phyloP scores from a whole-genome alignment of 2,329 filamentous ascomycete species.

The Nothomitra cinnamomea region DNA sequence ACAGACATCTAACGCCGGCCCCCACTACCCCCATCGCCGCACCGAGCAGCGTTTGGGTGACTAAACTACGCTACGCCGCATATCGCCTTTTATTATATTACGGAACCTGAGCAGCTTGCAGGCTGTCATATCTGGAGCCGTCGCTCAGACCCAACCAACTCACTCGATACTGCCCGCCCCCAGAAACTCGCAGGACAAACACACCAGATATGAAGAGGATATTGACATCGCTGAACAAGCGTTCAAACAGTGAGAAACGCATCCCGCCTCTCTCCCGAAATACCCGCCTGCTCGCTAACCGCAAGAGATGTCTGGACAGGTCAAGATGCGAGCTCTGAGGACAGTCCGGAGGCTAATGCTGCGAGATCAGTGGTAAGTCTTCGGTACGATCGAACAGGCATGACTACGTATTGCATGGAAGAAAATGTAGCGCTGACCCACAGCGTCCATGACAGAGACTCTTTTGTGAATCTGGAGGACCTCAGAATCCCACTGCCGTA shows the following conservation, averaged over 20 bases:
- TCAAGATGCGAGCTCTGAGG: neutral
- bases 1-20: no score
- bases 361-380: slow-evolving; percentile 3
- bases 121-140: no score
- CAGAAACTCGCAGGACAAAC: neutral
- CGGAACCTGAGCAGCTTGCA: no score
- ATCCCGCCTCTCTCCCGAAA: neutral
- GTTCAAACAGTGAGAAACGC: neutral
- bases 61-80: no score
- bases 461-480: slow-evolving; percentile 7
- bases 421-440: neutral
- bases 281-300: slow-evolving; percentile 1
- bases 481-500: neutral
- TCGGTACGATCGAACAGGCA: neutral
- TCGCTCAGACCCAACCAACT: no score
- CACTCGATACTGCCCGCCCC: neutral
- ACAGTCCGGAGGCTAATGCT: slow-evolving; percentile 1
- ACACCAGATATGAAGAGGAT: slow-evolving; percentile 6
- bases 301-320: neutral
- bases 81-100: no score
- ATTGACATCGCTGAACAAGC: slow-evolving; percentile 4
- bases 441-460: neutral
- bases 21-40: no score
- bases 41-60: no score
- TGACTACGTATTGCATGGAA: no score